These are phyloP conservation scores for Aspergillus campestris DNA, from an alignment of 495 filamentous ascomycete species.

Conservation along the genomic window DNA sequence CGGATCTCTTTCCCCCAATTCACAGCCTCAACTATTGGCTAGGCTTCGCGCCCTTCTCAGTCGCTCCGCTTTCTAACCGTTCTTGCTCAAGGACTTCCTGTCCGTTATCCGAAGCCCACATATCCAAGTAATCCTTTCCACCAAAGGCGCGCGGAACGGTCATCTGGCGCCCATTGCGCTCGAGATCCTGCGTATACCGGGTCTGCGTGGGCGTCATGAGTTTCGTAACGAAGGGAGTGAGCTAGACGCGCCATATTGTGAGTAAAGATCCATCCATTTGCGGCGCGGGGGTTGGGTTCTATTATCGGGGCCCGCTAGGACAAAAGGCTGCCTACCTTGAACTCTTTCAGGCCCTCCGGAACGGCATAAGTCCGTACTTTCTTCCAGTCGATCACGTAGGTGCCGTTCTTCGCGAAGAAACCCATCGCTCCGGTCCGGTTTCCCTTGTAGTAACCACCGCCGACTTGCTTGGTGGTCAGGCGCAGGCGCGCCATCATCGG, in stretches of 20 bases:
- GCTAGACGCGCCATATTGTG: conserved; percentile 37
- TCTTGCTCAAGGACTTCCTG: conserved; percentile 26
- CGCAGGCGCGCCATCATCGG: conserved; percentile 57
- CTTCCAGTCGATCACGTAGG: conserved; percentile 69
- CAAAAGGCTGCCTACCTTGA: conserved; percentile 51
- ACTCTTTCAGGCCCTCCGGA: conserved; percentile 55
- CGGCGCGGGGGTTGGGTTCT: no score
- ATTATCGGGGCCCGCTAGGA: background rate
- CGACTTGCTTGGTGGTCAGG: conserved; percentile 86
- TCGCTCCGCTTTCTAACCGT: conserved; percentile 12
- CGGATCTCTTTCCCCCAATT: background rate
- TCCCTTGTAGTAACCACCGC: conserved; percentile 95
- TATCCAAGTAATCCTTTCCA: conserved; percentile 30
- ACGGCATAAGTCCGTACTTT: conserved; percentile 89
- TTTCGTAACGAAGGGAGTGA: conserved; percentile 78
- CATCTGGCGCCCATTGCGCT: conserved; percentile 15
- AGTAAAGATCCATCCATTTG: no score
- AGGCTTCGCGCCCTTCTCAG: background rate
- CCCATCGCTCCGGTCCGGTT: conserved; percentile 82
- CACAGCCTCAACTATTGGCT: conserved; percentile 3
- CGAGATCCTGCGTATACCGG: conserved; percentile 28
- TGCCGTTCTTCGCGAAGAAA: conserved; percentile 73
- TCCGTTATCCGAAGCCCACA: conserved; percentile 31
- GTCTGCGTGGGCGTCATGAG: conserved; percentile 41
- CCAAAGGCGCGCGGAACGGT: conserved; percentile 24